phyloP scores from a whole-genome alignment of 495 filamentous ascomycete genomes.

The Neurospora terricola region DNA sequence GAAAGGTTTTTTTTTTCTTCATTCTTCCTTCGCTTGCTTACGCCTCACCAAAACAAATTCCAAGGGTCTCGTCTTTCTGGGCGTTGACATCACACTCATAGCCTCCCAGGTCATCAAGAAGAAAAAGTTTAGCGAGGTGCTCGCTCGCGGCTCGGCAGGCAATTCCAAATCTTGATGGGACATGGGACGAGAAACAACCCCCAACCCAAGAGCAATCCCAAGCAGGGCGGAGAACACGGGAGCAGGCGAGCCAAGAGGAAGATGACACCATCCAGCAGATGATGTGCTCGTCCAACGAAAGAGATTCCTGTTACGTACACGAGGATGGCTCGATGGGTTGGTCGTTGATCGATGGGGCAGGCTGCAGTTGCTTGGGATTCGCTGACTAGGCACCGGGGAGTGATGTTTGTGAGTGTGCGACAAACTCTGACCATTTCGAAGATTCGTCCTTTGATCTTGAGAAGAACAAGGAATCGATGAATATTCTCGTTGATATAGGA shows the following conservation, averaged over 20 bases:
- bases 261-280: not conserved
- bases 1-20: not conserved
- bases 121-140: not conserved
- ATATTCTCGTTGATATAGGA: not conserved
- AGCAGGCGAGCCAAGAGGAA: not conserved
- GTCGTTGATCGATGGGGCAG: not conserved
- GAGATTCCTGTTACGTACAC: not conserved
- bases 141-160: not conserved
- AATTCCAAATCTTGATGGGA: not conserved
- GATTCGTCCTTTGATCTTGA: not conserved
- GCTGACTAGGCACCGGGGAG: not conserved
- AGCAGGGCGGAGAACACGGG: not conserved
- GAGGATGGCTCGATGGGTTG: not conserved
- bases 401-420: not conserved
- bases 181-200: not conserved
- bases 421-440: too few relatives aligned
- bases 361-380: not conserved
- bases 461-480: not conserved
- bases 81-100: not conserved
- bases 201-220: not conserved
- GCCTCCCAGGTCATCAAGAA: not conserved
- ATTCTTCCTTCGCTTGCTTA: not conserved
- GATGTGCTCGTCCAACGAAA: not conserved
- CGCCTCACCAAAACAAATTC: not conserved
- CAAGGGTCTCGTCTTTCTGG: not conserved